phyloP scores from a whole-genome alignment of 2,329 filamentous ascomycete species.

The Trichoderma koningiopsis region DNA sequence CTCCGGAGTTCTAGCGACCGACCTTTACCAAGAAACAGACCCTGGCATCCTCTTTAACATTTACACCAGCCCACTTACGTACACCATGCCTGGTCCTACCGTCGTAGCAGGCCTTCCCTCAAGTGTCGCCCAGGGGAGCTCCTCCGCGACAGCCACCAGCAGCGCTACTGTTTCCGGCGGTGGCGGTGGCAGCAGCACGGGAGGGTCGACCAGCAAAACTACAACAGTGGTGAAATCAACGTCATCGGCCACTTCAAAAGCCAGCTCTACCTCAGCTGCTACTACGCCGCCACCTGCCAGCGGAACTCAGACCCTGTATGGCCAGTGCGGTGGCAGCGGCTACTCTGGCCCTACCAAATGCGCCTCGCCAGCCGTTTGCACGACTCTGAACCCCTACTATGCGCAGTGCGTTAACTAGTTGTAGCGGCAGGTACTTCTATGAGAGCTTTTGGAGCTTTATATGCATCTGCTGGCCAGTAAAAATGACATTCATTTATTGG shows the following conservation, averaged over 20 bases:
- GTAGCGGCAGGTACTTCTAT: not conserved
- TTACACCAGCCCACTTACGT: conserved; percentile 35
- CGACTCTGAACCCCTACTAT: conserved; percentile 22
- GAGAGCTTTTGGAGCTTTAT: not conserved
- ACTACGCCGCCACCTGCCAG: conserved; percentile 10
- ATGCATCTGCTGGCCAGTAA: not conserved
- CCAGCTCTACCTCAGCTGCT: conserved; percentile 3
- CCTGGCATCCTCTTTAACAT: conserved; percentile 42
- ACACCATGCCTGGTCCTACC: conserved; percentile 39
- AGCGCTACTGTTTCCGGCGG: conserved; percentile 8
- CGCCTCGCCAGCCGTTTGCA: conserved; percentile 12
- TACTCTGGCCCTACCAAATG: conserved; percentile 17
- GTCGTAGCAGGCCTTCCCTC: conserved; percentile 34
- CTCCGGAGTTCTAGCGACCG: conserved; percentile 39
- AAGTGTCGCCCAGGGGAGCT: conserved; percentile 34
- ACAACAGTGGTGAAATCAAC: not conserved
- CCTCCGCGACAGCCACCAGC: conserved; percentile 31
- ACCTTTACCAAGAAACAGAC: conserved; percentile 41
- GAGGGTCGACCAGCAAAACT: conserved; percentile 6
- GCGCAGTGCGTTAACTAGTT: conserved; percentile 11
- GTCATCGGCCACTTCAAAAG: not conserved
- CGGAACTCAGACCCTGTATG: conserved; percentile 13
- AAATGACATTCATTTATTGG: not conserved
- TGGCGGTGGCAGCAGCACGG: not conserved
- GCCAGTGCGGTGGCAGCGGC: conserved; percentile 19